A percentile compares a stretch with the other conserved stretches of the same genome.
These are phyloP conservation scores for Aspergillus hortae DNA, from an alignment of 2,329 filamentous ascomycete genomes.

Conservation along the genomic window DNA sequence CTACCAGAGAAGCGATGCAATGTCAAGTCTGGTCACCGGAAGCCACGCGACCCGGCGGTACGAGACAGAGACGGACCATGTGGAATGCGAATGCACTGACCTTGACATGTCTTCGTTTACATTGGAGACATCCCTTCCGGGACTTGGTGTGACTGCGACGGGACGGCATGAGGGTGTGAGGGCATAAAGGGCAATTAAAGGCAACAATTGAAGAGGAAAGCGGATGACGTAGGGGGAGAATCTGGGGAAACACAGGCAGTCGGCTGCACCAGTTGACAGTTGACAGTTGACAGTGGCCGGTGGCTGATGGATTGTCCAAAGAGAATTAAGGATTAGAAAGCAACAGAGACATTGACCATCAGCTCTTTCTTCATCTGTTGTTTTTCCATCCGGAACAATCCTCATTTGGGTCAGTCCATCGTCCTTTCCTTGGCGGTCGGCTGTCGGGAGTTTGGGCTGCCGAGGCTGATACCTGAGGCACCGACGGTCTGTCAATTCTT, in stretches of 20 bases:
- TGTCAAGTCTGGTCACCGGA: neutral
- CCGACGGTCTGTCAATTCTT: neutral
- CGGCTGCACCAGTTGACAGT: neutral
- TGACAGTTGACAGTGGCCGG: too few species aligned
- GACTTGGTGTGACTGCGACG: slow-evolving; percentile 38
- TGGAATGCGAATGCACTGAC: slow-evolving; percentile 16
- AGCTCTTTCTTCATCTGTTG: neutral
- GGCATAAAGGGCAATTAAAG: neutral
- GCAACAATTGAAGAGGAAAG: neutral
- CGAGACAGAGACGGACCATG: neutral
- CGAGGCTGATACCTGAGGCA: neutral
- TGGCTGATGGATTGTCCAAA: too few species aligned
- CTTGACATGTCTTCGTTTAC: slow-evolving; percentile 40
- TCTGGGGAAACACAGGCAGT: neutral
- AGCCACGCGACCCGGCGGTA: neutral
- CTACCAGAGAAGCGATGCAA: too few species aligned
- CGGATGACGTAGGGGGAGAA: slow-evolving; percentile 1
- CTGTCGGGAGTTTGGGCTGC: neutral
- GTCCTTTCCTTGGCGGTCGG: neutral
- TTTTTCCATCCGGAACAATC: neutral
- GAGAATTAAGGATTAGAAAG: neutral
- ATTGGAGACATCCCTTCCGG: slow-evolving; percentile 38
- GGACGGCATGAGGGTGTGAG: slow-evolving; percentile 29
- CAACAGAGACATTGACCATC: neutral
- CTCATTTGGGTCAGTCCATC: neutral